Percentiles rank a stretch among this genome's conserved stretches.
Evolutionary conservation across 169 alveolate species (phyloP).

Genomic region (Theileria equi): DNA sequence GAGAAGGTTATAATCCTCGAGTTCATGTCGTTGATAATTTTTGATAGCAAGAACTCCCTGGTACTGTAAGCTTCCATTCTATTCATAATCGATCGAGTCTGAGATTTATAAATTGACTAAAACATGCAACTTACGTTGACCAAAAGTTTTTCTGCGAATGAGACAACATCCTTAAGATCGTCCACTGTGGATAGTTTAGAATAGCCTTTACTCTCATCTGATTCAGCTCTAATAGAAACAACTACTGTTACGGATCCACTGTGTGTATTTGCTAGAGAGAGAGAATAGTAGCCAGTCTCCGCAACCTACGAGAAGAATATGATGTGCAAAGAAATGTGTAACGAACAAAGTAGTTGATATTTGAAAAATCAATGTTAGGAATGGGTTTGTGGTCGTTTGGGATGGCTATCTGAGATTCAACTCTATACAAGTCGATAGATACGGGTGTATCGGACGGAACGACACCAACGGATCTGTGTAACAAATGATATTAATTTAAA

Average conservation of each 20-base stretch:
- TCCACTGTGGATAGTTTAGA: slow-evolving; percentile 48
- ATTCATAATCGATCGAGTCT: slow-evolving; percentile 49
- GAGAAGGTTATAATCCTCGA: slow-evolving; percentile 56
- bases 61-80: slow-evolving; percentile 63
- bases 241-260: slow-evolving; percentile 9
- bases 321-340: background rate
- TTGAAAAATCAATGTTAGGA: background rate
- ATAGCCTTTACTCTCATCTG: slow-evolving; percentile 34
- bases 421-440: background rate
- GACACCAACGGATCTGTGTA: slow-evolving; percentile 6
- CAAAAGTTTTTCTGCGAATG: slow-evolving; percentile 42
- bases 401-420: background rate
- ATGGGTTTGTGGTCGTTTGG: background rate
- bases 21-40: slow-evolving; percentile 53
- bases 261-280: slow-evolving; percentile 37
- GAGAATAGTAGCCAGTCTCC: slow-evolving; percentile 46
- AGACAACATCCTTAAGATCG: slow-evolving; percentile 34
- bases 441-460: slow-evolving; percentile 20
- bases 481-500: background rate
- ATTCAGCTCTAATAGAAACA: slow-evolving; percentile 42
- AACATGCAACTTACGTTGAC: slow-evolving; percentile 11
- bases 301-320: slow-evolving; percentile 5
- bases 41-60: slow-evolving; percentile 39
- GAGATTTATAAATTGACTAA: background rate
- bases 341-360: slow-evolving; percentile 12